phyloP scores from a whole-genome alignment of 306 rosid genomes.

The Morella rubra region DNA sequence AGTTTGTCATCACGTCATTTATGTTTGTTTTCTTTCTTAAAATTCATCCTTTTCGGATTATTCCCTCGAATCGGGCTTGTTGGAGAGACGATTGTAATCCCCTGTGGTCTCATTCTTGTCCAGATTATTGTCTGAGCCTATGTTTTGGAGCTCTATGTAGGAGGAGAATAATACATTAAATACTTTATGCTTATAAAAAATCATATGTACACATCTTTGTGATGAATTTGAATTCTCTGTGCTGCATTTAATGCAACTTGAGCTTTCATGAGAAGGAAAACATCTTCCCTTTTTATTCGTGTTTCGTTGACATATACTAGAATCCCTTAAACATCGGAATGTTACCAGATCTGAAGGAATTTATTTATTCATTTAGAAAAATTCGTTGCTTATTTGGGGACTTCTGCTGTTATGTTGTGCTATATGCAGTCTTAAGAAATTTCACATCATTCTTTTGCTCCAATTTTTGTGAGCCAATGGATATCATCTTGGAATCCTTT shows the following conservation, averaged over 20 bases:
- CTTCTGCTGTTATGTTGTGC: conserved; percentile 11
- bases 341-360: not conserved
- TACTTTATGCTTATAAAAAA: not conserved
- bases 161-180: not conserved
- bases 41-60: not conserved
- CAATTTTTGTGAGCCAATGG: no score
- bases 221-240: not conserved
- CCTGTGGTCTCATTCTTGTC: not conserved
- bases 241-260: not conserved
- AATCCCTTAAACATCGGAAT: not conserved
- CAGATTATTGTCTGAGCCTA: not conserved
- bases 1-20: conserved; percentile 12
- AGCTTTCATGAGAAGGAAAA: not conserved
- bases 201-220: not conserved
- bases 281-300: not conserved
- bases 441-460: no score
- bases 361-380: not conserved
- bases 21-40: not conserved
- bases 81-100: not conserved
- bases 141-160: not conserved
- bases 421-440: conserved; percentile 13
- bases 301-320: not conserved
- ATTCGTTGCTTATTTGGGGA: not conserved
- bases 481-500: not conserved
- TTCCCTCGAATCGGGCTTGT: not conserved